Evolutionary conservation across 179 eudicot genomes (phyloP).

Genomic region (Pouteria campechiana): DNA sequence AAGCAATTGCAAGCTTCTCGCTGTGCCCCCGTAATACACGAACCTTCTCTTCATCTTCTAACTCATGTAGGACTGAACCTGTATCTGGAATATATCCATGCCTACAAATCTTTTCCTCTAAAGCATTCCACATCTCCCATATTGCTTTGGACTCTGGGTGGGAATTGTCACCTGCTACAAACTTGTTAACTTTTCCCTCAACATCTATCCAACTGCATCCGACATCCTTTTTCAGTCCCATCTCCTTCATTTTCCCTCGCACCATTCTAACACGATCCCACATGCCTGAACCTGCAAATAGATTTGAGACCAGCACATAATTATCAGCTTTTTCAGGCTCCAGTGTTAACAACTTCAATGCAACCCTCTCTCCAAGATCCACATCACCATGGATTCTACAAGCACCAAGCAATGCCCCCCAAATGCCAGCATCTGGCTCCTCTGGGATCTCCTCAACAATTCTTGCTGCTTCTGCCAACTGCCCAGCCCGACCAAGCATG

Average conservation of each 20-base stretch:
- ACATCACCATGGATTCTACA: slow-evolving; percentile 30
- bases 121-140: slow-evolving; percentile 19
- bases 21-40: slow-evolving; percentile 21
- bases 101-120: slow-evolving; percentile 27
- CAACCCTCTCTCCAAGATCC: slow-evolving; percentile 31
- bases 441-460: slow-evolving; percentile 37
- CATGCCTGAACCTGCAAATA: slow-evolving; percentile 42
- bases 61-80: slow-evolving; percentile 19
- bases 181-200: slow-evolving; percentile 29
- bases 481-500: slow-evolving; percentile 69
- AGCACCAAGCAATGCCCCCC: slow-evolving; percentile 54
- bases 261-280: slow-evolving; percentile 45
- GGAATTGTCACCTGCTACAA: slow-evolving; percentile 31
- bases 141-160: slow-evolving; percentile 14
- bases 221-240: slow-evolving; percentile 35
- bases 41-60: slow-evolving; percentile 22
- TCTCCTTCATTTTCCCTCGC: slow-evolving; percentile 32
- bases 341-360: slow-evolving; percentile 33
- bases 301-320: slow-evolving; percentile 45
- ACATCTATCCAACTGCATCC: slow-evolving; percentile 59
- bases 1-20: slow-evolving; percentile 21
- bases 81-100: slow-evolving; percentile 22
- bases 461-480: slow-evolving; percentile 38
- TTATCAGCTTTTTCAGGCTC: slow-evolving; percentile 38
- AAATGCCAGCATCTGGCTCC: slow-evolving; percentile 50